phyloP scores from a whole-genome alignment of 805 yeast genomes.

The Yarrowia divulgata region DNA sequence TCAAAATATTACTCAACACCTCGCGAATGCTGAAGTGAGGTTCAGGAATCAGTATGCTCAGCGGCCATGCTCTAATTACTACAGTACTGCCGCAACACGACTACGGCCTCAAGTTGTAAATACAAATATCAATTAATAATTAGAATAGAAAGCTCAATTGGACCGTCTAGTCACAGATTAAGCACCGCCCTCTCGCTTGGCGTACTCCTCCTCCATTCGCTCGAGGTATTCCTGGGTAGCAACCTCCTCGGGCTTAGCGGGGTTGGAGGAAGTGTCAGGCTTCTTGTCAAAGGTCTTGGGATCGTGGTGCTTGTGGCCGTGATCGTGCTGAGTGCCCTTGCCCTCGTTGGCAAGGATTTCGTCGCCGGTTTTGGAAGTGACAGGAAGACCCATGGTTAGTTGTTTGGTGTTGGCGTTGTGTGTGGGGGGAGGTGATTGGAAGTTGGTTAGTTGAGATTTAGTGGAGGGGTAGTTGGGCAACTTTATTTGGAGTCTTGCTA shows the following conservation, averaged over 20 bases:
- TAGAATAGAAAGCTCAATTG: conserved; percentile 6
- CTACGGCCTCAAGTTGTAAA: not conserved
- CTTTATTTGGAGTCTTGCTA: conserved; percentile 9
- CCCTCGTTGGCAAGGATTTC: conserved; percentile 23
- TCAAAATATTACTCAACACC: not conserved
- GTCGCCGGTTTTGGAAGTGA: conserved; percentile 12
- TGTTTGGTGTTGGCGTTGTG: not conserved
- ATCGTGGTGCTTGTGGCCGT: conserved; percentile 26
- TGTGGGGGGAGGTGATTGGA: not conserved
- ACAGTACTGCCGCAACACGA: no score
- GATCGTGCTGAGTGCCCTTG: conserved; percentile 1
- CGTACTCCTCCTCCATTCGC: conserved; percentile 57
- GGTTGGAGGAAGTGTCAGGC: conserved; percentile 9
- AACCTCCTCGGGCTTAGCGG: conserved; percentile 40
- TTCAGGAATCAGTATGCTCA: no score
- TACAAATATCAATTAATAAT: not conserved
- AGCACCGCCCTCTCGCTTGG: conserved; percentile 51
- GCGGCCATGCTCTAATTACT: no score
- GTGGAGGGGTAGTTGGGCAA: not conserved
- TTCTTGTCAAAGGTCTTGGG: conserved; percentile 19
- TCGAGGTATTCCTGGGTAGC: conserved; percentile 45
- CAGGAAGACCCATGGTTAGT: conserved; percentile 28
- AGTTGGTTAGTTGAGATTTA: conserved; percentile 2
- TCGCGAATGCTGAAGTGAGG: no score
- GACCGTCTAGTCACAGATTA: conserved; percentile 11